These are phyloP conservation scores for Colletotrichum agaves DNA, from an alignment of 2,329 filamentous ascomycete species.

Conservation along the genomic window DNA sequence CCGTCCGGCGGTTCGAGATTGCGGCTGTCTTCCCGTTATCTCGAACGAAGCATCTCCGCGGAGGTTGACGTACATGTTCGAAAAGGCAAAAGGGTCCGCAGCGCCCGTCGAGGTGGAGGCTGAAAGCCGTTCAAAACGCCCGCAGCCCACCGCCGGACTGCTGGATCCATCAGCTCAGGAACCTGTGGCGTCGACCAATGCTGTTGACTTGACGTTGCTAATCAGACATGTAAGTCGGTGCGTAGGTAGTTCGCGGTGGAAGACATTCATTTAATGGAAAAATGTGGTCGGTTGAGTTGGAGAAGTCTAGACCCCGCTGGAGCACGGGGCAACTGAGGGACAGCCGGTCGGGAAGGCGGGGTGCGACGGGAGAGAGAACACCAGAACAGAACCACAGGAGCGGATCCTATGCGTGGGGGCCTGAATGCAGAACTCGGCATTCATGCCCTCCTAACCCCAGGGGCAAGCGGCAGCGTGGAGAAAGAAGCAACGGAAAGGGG, in stretches of 20 bases:
- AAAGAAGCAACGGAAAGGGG: neutral
- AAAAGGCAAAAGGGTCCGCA: conserved; percentile 29
- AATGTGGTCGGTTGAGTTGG: neutral
- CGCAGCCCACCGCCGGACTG: conserved; percentile 19
- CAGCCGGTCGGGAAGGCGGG: conserved; percentile 19
- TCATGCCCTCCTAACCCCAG: conserved; percentile 11
- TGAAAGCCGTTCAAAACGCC: conserved; percentile 30
- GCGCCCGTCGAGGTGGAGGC: conserved; percentile 31
- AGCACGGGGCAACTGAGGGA: conserved; percentile 16
- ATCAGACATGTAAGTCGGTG: neutral
- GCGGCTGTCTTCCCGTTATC: conserved; percentile 34
- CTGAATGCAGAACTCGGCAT: conserved; percentile 13
- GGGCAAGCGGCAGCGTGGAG: neutral
- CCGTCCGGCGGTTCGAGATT: neutral
- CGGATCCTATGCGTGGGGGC: conserved; percentile 27
- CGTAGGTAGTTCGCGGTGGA: neutral
- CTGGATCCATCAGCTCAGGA: conserved; percentile 10
- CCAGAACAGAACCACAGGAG: conserved; percentile 21
- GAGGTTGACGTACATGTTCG: conserved; percentile 27
- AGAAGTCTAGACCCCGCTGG: conserved; percentile 23
- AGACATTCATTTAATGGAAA: neutral
- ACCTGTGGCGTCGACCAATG: neutral
- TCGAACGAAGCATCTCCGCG: conserved; percentile 35
- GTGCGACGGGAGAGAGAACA: conserved; percentile 23
- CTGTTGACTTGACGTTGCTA: neutral